Evolutionary conservation across 495 filamentous ascomycete genomes (phyloP).

Genomic region (Staphylotrichum longicolle): DNA sequence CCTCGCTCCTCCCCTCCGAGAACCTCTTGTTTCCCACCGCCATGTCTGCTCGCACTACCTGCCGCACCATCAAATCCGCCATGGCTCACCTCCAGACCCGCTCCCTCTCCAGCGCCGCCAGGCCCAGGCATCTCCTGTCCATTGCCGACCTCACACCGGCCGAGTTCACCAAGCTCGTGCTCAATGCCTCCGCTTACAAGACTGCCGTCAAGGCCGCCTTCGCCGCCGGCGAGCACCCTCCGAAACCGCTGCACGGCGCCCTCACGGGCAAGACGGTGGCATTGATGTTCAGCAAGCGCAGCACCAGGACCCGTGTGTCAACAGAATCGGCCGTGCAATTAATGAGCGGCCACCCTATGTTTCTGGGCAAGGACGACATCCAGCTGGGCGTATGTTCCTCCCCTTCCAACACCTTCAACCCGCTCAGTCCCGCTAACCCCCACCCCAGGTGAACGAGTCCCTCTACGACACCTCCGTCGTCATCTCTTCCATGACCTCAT

Average conservation of each 20-base stretch:
- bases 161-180: constrained; percentile 78
- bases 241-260: constrained; percentile 49
- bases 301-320: constrained; percentile 86
- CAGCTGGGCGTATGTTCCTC: constrained; percentile 71
- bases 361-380: constrained; percentile 90
- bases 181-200: constrained; percentile 76
- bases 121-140: constrained; percentile 81
- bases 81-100: constrained; percentile 29
- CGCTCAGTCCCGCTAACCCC: constrained; percentile 15
- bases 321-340: constrained; percentile 81
- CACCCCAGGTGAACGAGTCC: constrained; percentile 73
- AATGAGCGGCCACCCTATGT: constrained; percentile 93
- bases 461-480: constrained; percentile 84
- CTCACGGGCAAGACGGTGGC: constrained; percentile 76
- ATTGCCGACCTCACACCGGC: constrained; percentile 77
- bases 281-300: constrained; percentile 94
- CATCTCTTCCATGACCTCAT: constrained; percentile 87
- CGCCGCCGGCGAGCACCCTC: constrained; percentile 40
- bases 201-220: constrained; percentile 69
- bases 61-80: constrained; percentile 28
- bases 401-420: neutral
- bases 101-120: constrained; percentile 32
- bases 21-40: constrained; percentile 11
- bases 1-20: neutral
- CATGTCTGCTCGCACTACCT: constrained; percentile 29